These are phyloP conservation scores for Sapria himalayana DNA, from an alignment of 345 rosid species.

Conservation along the genomic window DNA sequence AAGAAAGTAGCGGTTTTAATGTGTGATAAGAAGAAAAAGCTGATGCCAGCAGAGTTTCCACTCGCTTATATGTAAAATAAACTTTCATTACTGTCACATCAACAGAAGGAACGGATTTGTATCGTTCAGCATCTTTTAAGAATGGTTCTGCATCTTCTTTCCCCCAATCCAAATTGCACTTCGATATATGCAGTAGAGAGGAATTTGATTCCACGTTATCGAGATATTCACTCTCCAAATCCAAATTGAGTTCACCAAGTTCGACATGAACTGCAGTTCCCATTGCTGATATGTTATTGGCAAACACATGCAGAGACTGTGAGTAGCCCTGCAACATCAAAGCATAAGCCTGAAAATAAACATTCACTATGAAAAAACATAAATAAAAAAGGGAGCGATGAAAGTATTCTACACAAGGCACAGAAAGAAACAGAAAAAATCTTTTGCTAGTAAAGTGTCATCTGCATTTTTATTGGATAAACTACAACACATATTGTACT, in stretches of 20 bases:
- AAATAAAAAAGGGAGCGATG: no score
- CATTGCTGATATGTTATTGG: conserved; percentile 61
- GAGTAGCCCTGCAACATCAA: conserved; percentile 51
- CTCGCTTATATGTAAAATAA: conserved; percentile 48
- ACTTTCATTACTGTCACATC: conserved; percentile 81
- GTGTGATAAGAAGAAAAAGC: conserved; percentile 55
- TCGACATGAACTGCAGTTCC: conserved; percentile 76
- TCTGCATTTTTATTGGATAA: no score
- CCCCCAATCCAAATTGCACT: conserved; percentile 88
- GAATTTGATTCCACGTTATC: conserved; percentile 82
- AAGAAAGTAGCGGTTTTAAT: conserved; percentile 34
- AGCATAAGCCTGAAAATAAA: no score
- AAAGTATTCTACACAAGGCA: no score
- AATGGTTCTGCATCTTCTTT: conserved; percentile 44
- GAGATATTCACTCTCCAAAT: conserved; percentile 81
- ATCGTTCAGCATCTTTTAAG: conserved; percentile 34
- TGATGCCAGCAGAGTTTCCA: conserved; percentile 50
- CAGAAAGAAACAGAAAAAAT: no score
- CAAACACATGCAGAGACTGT: conserved; percentile 86
- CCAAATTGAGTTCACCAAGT: conserved; percentile 86
- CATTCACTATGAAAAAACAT: no score
- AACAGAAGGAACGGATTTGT: conserved; percentile 55
- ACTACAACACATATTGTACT: no score
- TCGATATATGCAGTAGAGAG: conserved; percentile 66
- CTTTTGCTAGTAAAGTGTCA: no score